Base-by-base conservation (phyloP, 192 early-diverging fungal genomes). In the Dimargaris xerosporica region DNA sequence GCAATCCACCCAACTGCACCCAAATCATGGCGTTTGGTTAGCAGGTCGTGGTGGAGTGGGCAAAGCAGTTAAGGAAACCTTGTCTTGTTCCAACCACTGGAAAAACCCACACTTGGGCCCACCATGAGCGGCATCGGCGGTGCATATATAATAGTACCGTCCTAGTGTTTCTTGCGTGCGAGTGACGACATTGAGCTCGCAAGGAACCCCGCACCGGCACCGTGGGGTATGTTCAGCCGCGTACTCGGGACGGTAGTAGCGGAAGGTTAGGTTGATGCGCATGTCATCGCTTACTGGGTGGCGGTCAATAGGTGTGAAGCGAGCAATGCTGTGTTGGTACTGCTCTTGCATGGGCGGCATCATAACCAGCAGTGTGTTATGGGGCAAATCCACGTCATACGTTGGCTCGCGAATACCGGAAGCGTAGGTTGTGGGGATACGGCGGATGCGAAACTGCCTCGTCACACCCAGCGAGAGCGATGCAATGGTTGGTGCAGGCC, bases 321-420 rank as follows among this genome's bases (percentile, higher is more conserved):
- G 62, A 6, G 44, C 46, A 28, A 62, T 41, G 29, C 26, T 34
- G 62, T 62, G 62, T 16, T 52, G 62, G 45, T 62, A 52, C 45
- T 48, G 23, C 28, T 62, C 62, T 45, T 62, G 62, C 62, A 62
- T 62, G 47, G 47, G 30, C 21, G 62, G 62, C n/a, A 62, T 9
- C 62, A 62, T 62, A 7, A 62, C 12, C 4, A 62, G 62, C 45
- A 62, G 50, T 6, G 25, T n/a, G 47, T 62, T 62, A 29, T 62
- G 62, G 4, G 45, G 45, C 28, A 62, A 29, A 0, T 19, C 16
- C 7, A 62, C 47, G 39, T 28, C 28, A 41, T 25, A 51, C 11
- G 42, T 50, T 23, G 17, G 58, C 12, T 17, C 31, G 1, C 17
- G 3, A 21, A 9, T 13, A 17, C 16, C 5, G 5, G 39, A 41